Conservation (phyloP, 192 early-diverging fungal genomes). For the Helicostylum pulchrum region DNA sequence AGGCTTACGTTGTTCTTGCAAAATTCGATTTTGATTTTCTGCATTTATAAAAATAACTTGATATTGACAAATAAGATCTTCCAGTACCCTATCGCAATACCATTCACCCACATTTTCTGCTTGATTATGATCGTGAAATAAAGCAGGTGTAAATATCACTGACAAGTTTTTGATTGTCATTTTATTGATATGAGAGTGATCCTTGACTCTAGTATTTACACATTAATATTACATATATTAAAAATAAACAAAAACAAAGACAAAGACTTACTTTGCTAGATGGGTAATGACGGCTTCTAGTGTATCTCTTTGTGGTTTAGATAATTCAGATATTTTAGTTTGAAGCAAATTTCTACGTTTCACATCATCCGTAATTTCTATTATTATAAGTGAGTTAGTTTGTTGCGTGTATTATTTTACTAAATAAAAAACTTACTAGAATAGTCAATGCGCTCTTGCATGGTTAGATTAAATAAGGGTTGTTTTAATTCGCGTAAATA, state of each 20-base stretch:
- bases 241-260: background rate
- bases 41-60: too few species aligned
- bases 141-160: conserved; percentile 61
- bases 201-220: conserved; percentile 38
- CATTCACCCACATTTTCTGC: conserved; percentile 26
- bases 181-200: conserved; percentile 56
- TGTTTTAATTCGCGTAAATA: conserved; percentile 63
- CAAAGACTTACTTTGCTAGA: conserved; percentile 45
- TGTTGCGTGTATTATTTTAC: too few species aligned
- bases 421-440: conserved; percentile 30
- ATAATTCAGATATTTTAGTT: conserved; percentile 36
- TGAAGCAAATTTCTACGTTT: conserved; percentile 39
- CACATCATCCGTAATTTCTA: conserved; percentile 42
- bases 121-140: conserved; percentile 58
- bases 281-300: conserved; percentile 56
- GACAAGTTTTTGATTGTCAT: conserved; percentile 63
- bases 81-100: conserved; percentile 27
- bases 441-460: conserved; percentile 52
- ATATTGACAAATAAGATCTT: conserved; percentile 16
- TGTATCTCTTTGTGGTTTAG: conserved; percentile 48
- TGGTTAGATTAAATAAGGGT: conserved; percentile 55
- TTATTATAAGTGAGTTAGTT: too few species aligned
- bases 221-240: background rate
- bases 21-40: too few species aligned
- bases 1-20: too few species aligned